Evolutionary conservation across 164 flowering plant genomes (phyloP).

Genomic region (Nymphaea thermarum): DNA sequence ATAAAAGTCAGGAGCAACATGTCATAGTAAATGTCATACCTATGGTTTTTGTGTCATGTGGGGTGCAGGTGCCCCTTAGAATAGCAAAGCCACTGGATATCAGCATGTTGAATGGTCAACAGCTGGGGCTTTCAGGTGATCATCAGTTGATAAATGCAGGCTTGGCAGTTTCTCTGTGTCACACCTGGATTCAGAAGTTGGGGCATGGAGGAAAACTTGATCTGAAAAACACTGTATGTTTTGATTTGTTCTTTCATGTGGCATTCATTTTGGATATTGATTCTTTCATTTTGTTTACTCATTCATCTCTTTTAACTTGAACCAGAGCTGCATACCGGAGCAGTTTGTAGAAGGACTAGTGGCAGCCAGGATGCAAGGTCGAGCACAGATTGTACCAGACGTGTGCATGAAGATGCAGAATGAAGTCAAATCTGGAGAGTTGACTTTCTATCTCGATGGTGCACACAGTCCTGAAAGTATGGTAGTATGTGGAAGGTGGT

Average conservation of each 20-base stretch:
- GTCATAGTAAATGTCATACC: no score
- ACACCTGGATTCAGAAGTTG: constrained; percentile 70
- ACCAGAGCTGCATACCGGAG: constrained; percentile 60
- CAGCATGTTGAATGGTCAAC: constrained; percentile 47
- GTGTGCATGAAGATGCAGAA: constrained; percentile 11
- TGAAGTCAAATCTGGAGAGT: constrained; percentile 30
- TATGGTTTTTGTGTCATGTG: not conserved
- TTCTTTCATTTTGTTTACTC: no score
- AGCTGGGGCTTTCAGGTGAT: constrained; percentile 85
- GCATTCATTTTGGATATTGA: not conserved
- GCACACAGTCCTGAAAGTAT: constrained; percentile 99
- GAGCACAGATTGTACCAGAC: constrained; percentile 82
- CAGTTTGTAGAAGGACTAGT: constrained; percentile 70
- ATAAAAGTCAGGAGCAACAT: no score
- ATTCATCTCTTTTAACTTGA: not conserved
- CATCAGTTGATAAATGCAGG: constrained; percentile 87
- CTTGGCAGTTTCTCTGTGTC: constrained; percentile 71
- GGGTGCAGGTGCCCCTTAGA: constrained; percentile 59
- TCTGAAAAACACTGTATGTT: constrained; percentile 50
- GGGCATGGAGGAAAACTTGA: constrained; percentile 42
- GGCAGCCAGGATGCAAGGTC: constrained; percentile 72
- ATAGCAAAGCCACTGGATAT: constrained; percentile 60
- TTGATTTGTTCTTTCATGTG: not conserved
- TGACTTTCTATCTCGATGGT: constrained; percentile 88
- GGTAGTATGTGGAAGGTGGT: constrained; percentile 90